Conservation (phyloP, 306 rosid species). For the Vigna nakashimae region DNA sequence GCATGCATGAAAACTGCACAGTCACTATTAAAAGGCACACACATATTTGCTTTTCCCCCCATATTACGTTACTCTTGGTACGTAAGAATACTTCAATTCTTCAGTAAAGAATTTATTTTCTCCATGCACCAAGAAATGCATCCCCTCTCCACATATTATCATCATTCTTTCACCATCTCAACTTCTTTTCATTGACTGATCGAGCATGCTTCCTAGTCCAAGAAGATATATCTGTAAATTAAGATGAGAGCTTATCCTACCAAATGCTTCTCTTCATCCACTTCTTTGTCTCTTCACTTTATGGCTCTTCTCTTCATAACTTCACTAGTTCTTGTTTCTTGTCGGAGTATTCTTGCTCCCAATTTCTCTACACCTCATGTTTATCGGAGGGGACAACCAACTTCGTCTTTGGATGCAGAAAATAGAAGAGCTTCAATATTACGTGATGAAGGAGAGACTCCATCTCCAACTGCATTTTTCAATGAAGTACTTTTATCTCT, state of each 20-base stretch:
- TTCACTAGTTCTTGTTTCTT: conserved; percentile 41
- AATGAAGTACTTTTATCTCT: background rate
- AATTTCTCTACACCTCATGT: conserved; percentile 4
- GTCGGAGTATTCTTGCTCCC: conserved; percentile 15
- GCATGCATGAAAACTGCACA: background rate
- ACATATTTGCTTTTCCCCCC: background rate
- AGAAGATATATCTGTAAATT: background rate
- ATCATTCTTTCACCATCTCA: conserved; percentile 13
- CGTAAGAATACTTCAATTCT: conserved; percentile 22
- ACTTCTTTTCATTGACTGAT: conserved; percentile 7
- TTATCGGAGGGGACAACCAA: conserved; percentile 34
- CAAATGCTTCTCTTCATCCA: conserved; percentile 24
- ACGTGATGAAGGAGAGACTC: conserved; percentile 27
- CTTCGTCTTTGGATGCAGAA: conserved; percentile 13
- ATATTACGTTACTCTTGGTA: conserved; percentile 20
- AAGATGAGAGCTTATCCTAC: conserved; percentile 35
- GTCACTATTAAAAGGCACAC: background rate
- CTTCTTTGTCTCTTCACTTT: conserved; percentile 23
- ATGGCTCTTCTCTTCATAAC: conserved; percentile 26
- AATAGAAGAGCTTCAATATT: background rate
- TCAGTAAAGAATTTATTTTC: conserved; percentile 43
- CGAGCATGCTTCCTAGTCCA: background rate
- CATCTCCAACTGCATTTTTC: conserved; percentile 32
- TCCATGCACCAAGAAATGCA: conserved; percentile 45
- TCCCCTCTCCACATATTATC: background rate